A percentile compares a stretch with the other conserved stretches of the same genome.
Evolutionary conservation across 495 filamentous ascomycete genomes (phyloP).

Genomic region (Trichoderma reesei): DNA sequence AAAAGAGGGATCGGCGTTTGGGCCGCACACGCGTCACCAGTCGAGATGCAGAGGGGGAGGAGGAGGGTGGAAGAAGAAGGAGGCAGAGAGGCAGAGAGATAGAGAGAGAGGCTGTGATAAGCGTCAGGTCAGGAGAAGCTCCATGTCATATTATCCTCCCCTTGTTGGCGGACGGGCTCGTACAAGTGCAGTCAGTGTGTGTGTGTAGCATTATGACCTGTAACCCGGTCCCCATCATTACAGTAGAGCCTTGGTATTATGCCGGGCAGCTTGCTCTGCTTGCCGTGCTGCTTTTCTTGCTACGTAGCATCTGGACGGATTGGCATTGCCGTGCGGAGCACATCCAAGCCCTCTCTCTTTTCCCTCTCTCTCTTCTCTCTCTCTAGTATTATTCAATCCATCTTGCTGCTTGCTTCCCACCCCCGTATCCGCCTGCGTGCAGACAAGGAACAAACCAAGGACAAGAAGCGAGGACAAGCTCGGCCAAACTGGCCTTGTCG

Average conservation of each 20-base stretch:
- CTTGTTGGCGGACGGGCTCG: too few relatives aligned
- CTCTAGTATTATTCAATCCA: too few relatives aligned
- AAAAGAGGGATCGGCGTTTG: neutral
- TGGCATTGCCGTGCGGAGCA: neutral
- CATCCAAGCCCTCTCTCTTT: too few relatives aligned
- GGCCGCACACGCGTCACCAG: neutral
- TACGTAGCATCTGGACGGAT: conserved; percentile 3
- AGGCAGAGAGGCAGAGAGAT: neutral
- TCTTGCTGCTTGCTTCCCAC: too few relatives aligned
- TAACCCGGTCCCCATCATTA: too few relatives aligned
- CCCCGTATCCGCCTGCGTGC: conserved; percentile 2
- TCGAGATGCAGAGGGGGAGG: neutral
- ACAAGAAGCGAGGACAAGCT: neutral
- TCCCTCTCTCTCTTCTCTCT: too few relatives aligned
- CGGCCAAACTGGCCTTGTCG: neutral
- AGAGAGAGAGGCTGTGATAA: neutral
- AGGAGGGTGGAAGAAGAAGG: neutral
- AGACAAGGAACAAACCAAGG: neutral
- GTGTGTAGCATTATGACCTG: too few relatives aligned
- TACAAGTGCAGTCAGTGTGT: too few relatives aligned
- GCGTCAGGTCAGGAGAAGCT: neutral
- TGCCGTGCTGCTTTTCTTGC: too few relatives aligned
- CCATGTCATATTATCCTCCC: too few relatives aligned
- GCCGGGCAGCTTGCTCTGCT: too few relatives aligned
- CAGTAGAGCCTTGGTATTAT: too few relatives aligned